Evolutionary conservation across 108 stramenopile species (phyloP).

Genomic region (Nitzschia sp.): DNA sequence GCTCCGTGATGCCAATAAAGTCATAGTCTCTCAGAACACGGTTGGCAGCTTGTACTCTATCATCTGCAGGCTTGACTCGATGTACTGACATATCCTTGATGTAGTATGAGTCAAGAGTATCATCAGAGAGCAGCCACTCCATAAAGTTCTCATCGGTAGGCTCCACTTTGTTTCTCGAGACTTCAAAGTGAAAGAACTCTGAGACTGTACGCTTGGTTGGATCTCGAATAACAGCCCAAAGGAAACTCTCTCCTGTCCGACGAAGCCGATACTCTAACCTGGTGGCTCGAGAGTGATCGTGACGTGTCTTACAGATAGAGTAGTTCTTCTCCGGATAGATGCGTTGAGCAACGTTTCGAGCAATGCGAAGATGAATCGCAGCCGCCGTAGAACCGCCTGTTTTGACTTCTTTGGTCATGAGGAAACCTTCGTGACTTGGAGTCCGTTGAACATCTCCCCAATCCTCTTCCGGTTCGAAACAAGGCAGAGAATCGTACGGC

Average conservation of each 20-base stretch:
- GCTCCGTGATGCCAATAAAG: constrained; percentile 53
- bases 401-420: constrained; percentile 39
- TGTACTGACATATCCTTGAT: constrained; percentile 7
- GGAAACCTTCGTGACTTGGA: constrained; percentile 17
- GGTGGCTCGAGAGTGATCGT: not conserved
- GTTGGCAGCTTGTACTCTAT: not conserved
- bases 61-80: not conserved
- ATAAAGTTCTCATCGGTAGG: constrained; percentile 43
- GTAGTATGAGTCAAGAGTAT: not conserved
- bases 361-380: constrained; percentile 38
- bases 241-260: constrained; percentile 5
- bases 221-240: constrained; percentile 41
- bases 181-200: constrained; percentile 49
- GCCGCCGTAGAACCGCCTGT: constrained; percentile 31
- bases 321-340: constrained; percentile 1
- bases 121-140: not conserved
- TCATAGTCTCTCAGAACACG: constrained; percentile 42
- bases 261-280: constrained; percentile 20
- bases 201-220: constrained; percentile 35
- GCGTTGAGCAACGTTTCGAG: constrained; percentile 32
- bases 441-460: constrained; percentile 1
- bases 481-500: not conserved
- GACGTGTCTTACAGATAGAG: not conserved
- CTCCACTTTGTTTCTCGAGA: constrained; percentile 36
- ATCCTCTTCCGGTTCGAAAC: constrained; percentile 6